Base-by-base conservation (phyloP, 1,139 yeast species). In the Yamadazyma taylorii region DNA sequence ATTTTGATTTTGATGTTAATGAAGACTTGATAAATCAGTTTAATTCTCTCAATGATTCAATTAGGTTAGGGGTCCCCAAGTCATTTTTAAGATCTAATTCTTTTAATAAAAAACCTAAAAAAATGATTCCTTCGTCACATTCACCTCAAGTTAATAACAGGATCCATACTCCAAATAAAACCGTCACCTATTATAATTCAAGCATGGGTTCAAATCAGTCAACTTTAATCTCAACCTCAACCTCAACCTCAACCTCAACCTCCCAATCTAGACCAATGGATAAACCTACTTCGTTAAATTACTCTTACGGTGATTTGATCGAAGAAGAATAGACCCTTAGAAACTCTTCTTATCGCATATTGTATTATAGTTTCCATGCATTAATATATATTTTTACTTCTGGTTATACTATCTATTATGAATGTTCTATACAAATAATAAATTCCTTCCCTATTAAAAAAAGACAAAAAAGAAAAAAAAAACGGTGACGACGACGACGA, bases 151-250 rank as follows among this genome's bases (percentile, higher is more conserved):
- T 45, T 34, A 54, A 40, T 45, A 75, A 73, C 44, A 78, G 71
- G 45, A 65, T 78, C 22, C 75, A 76, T 43, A 68, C 77, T 0
- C 55, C 60, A 17, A 70, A 66, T 38, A 79, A 75, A 47, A 79
- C 83, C 0, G 82, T 79, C 0, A 80, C 86, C 0, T 69, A 78
- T 36, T 79, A 78, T 41, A 33, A 34, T n/a, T 25, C 28, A 12
- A n/a, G n/a, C n/a, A n/a, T n/a, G n/a, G n/a, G n/a, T n/a, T n/a
- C n/a, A n/a, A n/a, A n/a, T n/a, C n/a, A n/a, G n/a, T n/a, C n/a
- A n/a, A n/a, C n/a, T n/a, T n/a, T n/a, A n/a, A n/a, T n/a, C n/a
- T n/a, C n/a, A n/a, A n/a, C n/a, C n/a, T n/a, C n/a, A n/a, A n/a
- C n/a, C n/a, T n/a, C n/a, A n/a, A n/a, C n/a, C n/a, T 24, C 26